Evolutionary conservation across 2,329 filamentous ascomycete genomes (phyloP).

Genomic region (Aspergillus flavus): DNA sequence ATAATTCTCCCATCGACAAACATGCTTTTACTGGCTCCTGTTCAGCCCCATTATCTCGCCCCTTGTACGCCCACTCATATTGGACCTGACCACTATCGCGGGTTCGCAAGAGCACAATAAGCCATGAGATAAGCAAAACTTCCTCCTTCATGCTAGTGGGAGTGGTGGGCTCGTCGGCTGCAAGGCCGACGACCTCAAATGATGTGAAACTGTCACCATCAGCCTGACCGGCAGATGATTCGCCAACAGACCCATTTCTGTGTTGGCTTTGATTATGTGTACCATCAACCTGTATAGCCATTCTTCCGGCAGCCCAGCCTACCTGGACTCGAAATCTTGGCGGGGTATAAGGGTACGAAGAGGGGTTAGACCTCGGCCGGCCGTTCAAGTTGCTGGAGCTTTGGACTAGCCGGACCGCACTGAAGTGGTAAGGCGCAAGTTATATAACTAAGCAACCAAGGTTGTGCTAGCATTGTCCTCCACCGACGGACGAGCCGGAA

Average conservation of each 20-base stretch:
- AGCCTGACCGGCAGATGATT: not conserved
- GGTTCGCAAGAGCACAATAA: conserved; percentile 48
- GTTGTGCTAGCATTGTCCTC: not conserved
- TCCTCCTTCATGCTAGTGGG: conserved; percentile 45
- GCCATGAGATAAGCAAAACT: conserved; percentile 48
- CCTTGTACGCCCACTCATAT: conserved; percentile 46
- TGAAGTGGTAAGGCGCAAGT: not conserved
- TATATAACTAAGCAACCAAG: not conserved
- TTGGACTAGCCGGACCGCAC: conserved; percentile 8
- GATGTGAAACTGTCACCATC: conserved; percentile 20
- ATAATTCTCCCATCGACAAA: conserved; percentile 37
- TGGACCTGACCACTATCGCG: conserved; percentile 41
- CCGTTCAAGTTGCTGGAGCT: conserved; percentile 10
- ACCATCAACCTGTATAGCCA: not conserved
- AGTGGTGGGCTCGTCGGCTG: conserved; percentile 25
- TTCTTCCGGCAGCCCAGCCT: not conserved
- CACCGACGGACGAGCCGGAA: not conserved
- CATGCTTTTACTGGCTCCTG: conserved; percentile 19
- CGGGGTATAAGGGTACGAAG: conserved; percentile 4
- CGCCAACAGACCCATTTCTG: not conserved
- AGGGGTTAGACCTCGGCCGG: not conserved
- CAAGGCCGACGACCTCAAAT: conserved; percentile 34
- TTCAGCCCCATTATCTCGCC: conserved; percentile 13
- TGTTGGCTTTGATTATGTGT: not conserved
- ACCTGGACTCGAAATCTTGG: conserved; percentile 14